Evolutionary conservation across 2,329 filamentous ascomycete species (phyloP).

Genomic region (Trichoderma afroharzianum): DNA sequence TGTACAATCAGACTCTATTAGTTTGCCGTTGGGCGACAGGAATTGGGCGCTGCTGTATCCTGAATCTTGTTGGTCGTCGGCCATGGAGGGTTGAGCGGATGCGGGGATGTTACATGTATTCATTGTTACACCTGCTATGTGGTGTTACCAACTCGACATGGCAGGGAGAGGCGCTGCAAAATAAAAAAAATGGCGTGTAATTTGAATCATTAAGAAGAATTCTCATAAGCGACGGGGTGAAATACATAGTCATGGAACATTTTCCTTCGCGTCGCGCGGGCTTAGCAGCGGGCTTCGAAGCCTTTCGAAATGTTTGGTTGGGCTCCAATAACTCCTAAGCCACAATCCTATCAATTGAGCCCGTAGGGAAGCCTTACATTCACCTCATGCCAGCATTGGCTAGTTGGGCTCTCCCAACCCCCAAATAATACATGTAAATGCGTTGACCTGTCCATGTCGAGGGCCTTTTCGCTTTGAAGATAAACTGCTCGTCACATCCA

Average conservation of each 20-base stretch:
- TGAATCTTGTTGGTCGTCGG: neutral
- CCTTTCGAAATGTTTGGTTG: neutral
- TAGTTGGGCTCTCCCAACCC: neutral
- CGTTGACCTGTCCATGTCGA: neutral
- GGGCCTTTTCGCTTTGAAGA: neutral
- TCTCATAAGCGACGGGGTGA: neutral
- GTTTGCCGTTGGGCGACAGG: neutral
- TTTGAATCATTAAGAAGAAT: neutral
- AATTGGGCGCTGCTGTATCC: neutral
- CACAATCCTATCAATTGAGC: neutral
- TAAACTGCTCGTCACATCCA: neutral
- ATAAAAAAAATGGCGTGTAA: neutral
- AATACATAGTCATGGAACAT: neutral
- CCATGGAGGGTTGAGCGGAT: accelerated
- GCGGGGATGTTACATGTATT: neutral
- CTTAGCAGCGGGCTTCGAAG: too few relatives aligned
- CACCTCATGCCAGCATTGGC: neutral
- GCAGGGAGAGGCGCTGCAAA: neutral
- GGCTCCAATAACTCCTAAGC: neutral
- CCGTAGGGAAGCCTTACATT: neutral
- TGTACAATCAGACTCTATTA: neutral
- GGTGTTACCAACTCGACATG: neutral
- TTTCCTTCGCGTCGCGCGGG: neutral
- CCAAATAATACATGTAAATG: neutral
- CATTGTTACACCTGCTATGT: neutral